Percentiles rank a stretch among this genome's conserved stretches.
Evolutionary conservation across 2,329 filamentous ascomycete species (phyloP).

Genomic region (Calonectria hawksworthii): DNA sequence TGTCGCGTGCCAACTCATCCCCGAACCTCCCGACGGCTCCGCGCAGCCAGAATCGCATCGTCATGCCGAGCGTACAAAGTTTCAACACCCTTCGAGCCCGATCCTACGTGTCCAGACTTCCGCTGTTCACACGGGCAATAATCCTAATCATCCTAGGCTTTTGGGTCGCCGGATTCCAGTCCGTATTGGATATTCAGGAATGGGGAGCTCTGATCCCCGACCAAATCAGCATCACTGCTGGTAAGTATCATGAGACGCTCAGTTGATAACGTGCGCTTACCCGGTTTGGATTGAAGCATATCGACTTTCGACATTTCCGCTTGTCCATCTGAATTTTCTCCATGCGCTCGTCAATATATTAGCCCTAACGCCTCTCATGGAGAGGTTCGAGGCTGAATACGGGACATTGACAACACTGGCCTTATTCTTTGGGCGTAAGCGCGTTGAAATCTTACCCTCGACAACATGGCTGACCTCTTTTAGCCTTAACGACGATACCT

Average conservation of each 20-base stretch:
- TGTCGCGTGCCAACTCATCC: conserved; percentile 25
- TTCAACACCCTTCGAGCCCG: conserved; percentile 82
- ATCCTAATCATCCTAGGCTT: conserved; percentile 71
- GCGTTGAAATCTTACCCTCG: not conserved
- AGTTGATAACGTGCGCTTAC: not conserved
- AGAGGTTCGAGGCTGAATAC: conserved; percentile 93
- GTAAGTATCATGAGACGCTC: conserved; percentile 59
- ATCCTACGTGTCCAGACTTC: conserved; percentile 87
- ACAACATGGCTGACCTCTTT: conserved; percentile 23
- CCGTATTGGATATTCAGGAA: conserved; percentile 78
- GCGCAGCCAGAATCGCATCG: conserved; percentile 41
- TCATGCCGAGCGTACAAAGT: conserved; percentile 51
- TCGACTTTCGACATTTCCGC: conserved; percentile 90
- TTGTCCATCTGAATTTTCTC: conserved; percentile 86
- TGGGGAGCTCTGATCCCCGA: conserved; percentile 86
- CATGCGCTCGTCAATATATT: conserved; percentile 86
- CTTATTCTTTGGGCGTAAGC: conserved; percentile 90
- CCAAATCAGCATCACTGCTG: conserved; percentile 77
- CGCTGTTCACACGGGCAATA: conserved; percentile 84
- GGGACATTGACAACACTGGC: conserved; percentile 90
- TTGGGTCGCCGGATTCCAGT: conserved; percentile 78
- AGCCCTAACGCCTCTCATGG: conserved; percentile 87
- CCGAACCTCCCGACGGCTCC: conserved; percentile 41
- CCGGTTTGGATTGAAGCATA: conserved; percentile 74
- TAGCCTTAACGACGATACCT: conserved; percentile 85